These are phyloP conservation scores for Alternaria gansuensis DNA, from an alignment of 2,329 filamentous ascomycete species.

Conservation along the genomic window DNA sequence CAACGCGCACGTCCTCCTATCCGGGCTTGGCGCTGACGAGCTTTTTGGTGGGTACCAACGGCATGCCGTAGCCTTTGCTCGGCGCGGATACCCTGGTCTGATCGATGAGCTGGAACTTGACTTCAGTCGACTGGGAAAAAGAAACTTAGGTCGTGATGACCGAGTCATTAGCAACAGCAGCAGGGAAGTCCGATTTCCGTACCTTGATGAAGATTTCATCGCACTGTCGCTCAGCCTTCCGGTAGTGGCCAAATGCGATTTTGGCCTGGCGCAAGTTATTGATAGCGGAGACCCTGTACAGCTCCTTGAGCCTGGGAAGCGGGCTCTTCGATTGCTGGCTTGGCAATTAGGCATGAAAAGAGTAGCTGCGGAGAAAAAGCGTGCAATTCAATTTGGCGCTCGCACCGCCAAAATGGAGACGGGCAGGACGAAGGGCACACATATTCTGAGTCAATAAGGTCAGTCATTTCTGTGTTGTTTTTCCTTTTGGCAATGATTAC, in stretches of 20 bases:
- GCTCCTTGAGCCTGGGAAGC: constrained; percentile 79
- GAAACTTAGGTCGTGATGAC: constrained; percentile 96
- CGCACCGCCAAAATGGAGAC: constrained; percentile 58
- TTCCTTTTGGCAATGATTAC: constrained; percentile 44
- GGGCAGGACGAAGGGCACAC: constrained; percentile 59
- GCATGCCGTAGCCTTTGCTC: constrained; percentile 78
- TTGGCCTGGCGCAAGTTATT: constrained; percentile 58
- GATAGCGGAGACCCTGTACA: constrained; percentile 34
- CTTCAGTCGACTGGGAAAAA: constrained; percentile 82
- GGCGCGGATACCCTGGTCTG: constrained; percentile 74
- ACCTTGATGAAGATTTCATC: constrained; percentile 86
- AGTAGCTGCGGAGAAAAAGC: constrained; percentile 88
- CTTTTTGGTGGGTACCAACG: constrained; percentile 93
- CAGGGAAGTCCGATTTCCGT: constrained; percentile 89
- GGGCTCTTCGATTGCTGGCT: constrained; percentile 79
- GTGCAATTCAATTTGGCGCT: constrained; percentile 70
- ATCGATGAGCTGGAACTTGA: constrained; percentile 86
- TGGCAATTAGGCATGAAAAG: constrained; percentile 73
- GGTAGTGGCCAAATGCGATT: constrained; percentile 88
- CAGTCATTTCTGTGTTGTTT: constrained; percentile 22
- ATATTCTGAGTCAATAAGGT: constrained; percentile 50
- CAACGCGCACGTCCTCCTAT: constrained; percentile 82
- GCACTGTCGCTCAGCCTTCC: constrained; percentile 77
- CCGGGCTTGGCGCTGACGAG: constrained; percentile 93
- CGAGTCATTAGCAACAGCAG: constrained; percentile 89